These are phyloP conservation scores for Aegilops tauschii DNA, from an alignment of 176 grass and related monocot species.

Conservation along the genomic window DNA sequence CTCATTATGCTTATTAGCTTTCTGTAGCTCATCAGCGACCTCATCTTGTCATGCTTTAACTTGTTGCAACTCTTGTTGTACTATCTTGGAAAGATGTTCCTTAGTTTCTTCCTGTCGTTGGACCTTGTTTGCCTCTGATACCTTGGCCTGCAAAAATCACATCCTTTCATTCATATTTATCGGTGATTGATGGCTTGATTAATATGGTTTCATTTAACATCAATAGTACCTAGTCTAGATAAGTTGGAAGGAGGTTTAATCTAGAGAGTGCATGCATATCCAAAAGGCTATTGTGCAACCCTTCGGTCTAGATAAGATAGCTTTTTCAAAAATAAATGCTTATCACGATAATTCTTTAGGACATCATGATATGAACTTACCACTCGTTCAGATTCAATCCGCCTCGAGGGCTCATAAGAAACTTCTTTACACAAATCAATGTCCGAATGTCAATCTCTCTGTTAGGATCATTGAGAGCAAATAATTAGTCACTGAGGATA, in stretches of 20 bases:
- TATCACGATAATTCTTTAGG: neutral
- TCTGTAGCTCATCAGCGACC: too few relatives aligned
- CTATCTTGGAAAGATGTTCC: neutral
- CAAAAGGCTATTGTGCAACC: neutral
- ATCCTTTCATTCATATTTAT: too few relatives aligned
- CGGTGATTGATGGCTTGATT: too few relatives aligned
- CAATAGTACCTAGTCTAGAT: neutral
- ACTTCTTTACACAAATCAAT: conserved; percentile 13
- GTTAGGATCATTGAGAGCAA: neutral
- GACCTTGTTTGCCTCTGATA: neutral
- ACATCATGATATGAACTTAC: conserved; percentile 2
- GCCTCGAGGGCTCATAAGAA: conserved; percentile 22
- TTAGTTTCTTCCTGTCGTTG: neutral
- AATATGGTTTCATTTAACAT: neutral
- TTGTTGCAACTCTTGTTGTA: too few relatives aligned
- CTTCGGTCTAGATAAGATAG: neutral
- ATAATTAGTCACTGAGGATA: neutral
- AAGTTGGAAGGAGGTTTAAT: neutral
- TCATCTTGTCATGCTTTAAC: too few relatives aligned
- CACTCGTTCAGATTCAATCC: conserved; percentile 33
- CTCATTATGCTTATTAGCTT: too few relatives aligned
- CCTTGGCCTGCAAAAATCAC: neutral
- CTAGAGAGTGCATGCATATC: too few relatives aligned
- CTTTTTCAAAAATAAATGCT: neutral
- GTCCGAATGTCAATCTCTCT: conserved; percentile 6